Conservation (phyloP, 371 early-diverging fungal species). For the Batkoa obscura region DNA sequence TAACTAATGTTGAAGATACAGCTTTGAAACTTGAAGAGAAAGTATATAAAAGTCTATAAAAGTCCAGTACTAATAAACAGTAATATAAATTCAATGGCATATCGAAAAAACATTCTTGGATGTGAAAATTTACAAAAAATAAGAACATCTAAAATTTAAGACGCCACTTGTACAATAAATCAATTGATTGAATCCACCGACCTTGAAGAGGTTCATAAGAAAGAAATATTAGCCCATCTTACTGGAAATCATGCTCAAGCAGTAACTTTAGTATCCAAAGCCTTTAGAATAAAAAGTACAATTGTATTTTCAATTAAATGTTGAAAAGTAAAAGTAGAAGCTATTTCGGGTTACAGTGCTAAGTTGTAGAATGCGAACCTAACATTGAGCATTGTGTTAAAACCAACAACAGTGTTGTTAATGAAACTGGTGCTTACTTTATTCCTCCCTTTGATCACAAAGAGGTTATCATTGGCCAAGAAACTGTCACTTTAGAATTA, state of each 20-base stretch:
- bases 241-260: slow-evolving; percentile 87
- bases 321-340: slow-evolving; percentile 59
- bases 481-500: slow-evolving; percentile 77
- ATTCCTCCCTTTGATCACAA: slow-evolving; percentile 94
- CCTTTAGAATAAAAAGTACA: slow-evolving; percentile 72
- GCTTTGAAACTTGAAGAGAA: too few species aligned
- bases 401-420: slow-evolving; percentile 48
- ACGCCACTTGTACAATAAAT: slow-evolving; percentile 79
- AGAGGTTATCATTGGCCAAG: slow-evolving; percentile 92
- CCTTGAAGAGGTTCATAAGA: slow-evolving; percentile 41
- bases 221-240: slow-evolving; percentile 82
- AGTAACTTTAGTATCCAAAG: slow-evolving; percentile 69
- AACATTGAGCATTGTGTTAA: slow-evolving; percentile 83
- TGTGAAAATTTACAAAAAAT: slow-evolving; percentile 89
- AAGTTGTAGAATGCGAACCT: slow-evolving; percentile 64
- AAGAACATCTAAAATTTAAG: slow-evolving; percentile 90
- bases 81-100: slow-evolving; percentile 14
- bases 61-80: slow-evolving; percentile 25
- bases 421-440: slow-evolving; percentile 50
- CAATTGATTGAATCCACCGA: slow-evolving; percentile 23
- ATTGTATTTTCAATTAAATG: slow-evolving; percentile 80
- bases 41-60: slow-evolving; percentile 13
- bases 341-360: slow-evolving; percentile 76
- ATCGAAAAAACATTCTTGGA: slow-evolving; percentile 32
- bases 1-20: too few species aligned